phyloP scores from a whole-genome alignment of 2,329 filamentous ascomycete genomes.

The Neopestalotiopsis sp. region DNA sequence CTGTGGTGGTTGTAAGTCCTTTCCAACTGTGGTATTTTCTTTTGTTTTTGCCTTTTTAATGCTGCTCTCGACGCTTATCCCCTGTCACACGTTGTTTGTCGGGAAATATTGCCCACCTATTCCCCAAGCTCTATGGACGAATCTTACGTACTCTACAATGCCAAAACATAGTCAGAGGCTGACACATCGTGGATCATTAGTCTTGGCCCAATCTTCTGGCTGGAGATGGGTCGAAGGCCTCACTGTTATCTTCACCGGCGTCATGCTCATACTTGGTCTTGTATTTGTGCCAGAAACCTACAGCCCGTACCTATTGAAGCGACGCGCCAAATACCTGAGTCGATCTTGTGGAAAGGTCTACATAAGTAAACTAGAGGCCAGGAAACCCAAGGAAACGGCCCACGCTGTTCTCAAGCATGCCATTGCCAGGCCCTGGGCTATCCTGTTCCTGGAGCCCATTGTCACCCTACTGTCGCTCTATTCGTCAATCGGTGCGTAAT shows the following conservation, averaged over 20 bases:
- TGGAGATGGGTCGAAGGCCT: slow-evolving; percentile 74
- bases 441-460: slow-evolving; percentile 73
- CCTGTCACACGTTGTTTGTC: too few relatives aligned
- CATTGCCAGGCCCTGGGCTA: slow-evolving; percentile 67
- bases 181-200: too few relatives aligned
- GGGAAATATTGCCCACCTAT: too few relatives aligned
- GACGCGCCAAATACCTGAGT: slow-evolving; percentile 54
- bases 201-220: slow-evolving; percentile 63
- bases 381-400: slow-evolving; percentile 42
- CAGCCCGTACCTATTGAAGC: slow-evolving; percentile 57
- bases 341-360: slow-evolving; percentile 59
- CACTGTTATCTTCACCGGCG: slow-evolving; percentile 64
- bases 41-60: too few relatives aligned
- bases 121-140: too few relatives aligned
- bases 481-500: slow-evolving; percentile 54
- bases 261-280: slow-evolving; percentile 56
- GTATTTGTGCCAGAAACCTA: slow-evolving; percentile 63
- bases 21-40: too few relatives aligned
- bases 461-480: slow-evolving; percentile 69
- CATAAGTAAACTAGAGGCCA: slow-evolving; percentile 51
- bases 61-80: too few relatives aligned
- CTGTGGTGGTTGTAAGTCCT: slow-evolving; percentile 55
- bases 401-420: slow-evolving; percentile 58
- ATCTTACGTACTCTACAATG: too few relatives aligned
- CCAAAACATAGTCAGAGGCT: too few relatives aligned